Percentiles rank a stretch among this genome's conserved stretches.
These are phyloP conservation scores for Cyberlindnera nakhonratchasimensis DNA, from an alignment of 805 yeast species.

Conservation along the genomic window DNA sequence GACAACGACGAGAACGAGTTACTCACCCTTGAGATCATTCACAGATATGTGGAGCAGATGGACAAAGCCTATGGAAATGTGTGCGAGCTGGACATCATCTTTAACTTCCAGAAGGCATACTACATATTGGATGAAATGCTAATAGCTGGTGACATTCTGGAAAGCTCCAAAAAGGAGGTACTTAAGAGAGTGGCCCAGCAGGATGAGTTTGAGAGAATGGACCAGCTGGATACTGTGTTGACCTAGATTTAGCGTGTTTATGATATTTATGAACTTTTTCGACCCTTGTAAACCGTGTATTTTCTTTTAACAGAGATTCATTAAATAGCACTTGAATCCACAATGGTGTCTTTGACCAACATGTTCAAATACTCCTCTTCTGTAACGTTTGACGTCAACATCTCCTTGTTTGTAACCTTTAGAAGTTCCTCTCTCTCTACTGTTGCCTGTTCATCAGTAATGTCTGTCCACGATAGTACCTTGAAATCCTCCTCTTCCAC, in stretches of 20 bases:
- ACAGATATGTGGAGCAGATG: slow-evolving; percentile 94
- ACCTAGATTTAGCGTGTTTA: slow-evolving; percentile 16
- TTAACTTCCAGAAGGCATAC: slow-evolving; percentile 92
- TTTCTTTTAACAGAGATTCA: not conserved
- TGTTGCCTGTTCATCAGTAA: slow-evolving; percentile 31
- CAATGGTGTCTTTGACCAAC: slow-evolving; percentile 27
- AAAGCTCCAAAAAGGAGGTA: slow-evolving; percentile 76
- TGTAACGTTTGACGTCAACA: slow-evolving; percentile 24
- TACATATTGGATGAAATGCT: slow-evolving; percentile 86
- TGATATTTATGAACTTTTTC: slow-evolving; percentile 1
- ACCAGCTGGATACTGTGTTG: slow-evolving; percentile 47
- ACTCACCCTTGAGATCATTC: slow-evolving; percentile 79
- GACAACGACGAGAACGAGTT: slow-evolving; percentile 84
- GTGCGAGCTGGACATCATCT: slow-evolving; percentile 93
- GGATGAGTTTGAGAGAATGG: slow-evolving; percentile 82
- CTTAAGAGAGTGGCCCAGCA: slow-evolving; percentile 74
- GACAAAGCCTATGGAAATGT: slow-evolving; percentile 94
- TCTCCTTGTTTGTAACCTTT: slow-evolving; percentile 25
- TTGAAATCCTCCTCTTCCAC: slow-evolving; percentile 58
- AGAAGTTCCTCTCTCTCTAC: slow-evolving; percentile 27
- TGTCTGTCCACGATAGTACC: slow-evolving; percentile 44
- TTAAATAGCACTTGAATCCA: slow-evolving; percentile 1
- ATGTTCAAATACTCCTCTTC: slow-evolving; percentile 33
- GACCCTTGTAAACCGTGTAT: not conserved
- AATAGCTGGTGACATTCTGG: slow-evolving; percentile 84